Evolutionary conservation across 2,329 filamentous ascomycete species (phyloP).

Genomic region (Plectosphaerella plurivora): DNA sequence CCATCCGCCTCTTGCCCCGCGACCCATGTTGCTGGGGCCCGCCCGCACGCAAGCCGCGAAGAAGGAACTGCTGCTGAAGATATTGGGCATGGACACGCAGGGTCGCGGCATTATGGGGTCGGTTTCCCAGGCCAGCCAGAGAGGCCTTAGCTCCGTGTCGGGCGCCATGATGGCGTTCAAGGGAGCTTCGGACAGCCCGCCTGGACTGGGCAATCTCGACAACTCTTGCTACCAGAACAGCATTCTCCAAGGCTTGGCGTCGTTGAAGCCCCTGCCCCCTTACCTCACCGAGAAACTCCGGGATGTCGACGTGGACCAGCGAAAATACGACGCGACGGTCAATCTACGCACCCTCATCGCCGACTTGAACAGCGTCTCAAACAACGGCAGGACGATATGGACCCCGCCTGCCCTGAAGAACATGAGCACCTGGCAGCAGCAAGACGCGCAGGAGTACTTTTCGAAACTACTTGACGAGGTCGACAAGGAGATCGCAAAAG

Average conservation of each 20-base stretch:
- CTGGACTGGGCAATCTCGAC: constrained; percentile 82
- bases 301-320: constrained; percentile 10
- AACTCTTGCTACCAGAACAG: constrained; percentile 99
- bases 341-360: constrained; percentile 61
- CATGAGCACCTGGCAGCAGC: constrained; percentile 93
- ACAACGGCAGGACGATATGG: constrained; percentile 76
- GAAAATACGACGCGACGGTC: constrained; percentile 16
- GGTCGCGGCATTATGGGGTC: constrained; percentile 50
- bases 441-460: constrained; percentile 97
- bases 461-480: constrained; percentile 83
- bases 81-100: constrained; percentile 54
- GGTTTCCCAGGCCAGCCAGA: constrained; percentile 54
- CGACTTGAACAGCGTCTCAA: constrained; percentile 64
- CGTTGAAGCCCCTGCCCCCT: constrained; percentile 62
- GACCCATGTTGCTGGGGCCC: constrained; percentile 29
- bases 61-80: constrained; percentile 58
- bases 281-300: constrained; percentile 54
- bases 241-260: constrained; percentile 78
- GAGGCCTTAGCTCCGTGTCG: constrained; percentile 49
- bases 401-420: constrained; percentile 77
- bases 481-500: constrained; percentile 67
- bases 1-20: constrained; percentile 38
- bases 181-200: constrained; percentile 39
- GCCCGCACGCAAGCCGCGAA: constrained; percentile 52
- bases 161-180: constrained; percentile 35